phyloP scores from a whole-genome alignment of 164 flowering plant species.

The Chloranthus sessilifolius region DNA sequence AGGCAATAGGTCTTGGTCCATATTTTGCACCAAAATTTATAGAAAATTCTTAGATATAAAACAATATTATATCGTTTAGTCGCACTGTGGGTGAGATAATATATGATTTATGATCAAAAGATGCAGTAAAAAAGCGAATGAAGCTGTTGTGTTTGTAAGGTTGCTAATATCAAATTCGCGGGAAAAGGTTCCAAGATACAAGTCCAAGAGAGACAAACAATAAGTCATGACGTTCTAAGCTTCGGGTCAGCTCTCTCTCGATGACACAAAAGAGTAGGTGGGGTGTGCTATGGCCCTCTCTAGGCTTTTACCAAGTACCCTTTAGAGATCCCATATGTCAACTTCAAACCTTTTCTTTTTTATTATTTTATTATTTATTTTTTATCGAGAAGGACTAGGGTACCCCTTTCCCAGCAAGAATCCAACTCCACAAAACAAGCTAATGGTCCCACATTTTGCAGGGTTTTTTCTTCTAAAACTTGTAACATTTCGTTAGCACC shows the following conservation, averaged over 20 bases:
- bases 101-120: neutral
- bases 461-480: neutral
- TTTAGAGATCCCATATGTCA: constrained; percentile 21
- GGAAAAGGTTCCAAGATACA: constrained; percentile 8
- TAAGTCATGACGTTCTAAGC: constrained; percentile 3
- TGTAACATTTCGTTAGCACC: constrained; percentile 10
- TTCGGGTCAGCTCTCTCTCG: neutral
- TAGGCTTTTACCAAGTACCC: neutral
- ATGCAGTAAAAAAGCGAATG: no score
- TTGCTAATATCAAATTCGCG: neutral
- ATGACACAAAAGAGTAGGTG: no score
- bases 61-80: neutral
- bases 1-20: no score
- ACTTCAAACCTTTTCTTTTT: constrained; percentile 13
- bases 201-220: constrained; percentile 15
- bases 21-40: no score
- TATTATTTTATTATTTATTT: constrained; percentile 13
- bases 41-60: no score
- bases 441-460: constrained; percentile 10
- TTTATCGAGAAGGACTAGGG: constrained; percentile 21
- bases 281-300: neutral
- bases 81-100: neutral
- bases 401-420: constrained; percentile 29
- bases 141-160: neutral
- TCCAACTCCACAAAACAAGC: constrained; percentile 27